These are phyloP conservation scores for Rhizopus stolonifer DNA, from an alignment of 371 early-diverging fungal genomes.

Conservation along the genomic window DNA sequence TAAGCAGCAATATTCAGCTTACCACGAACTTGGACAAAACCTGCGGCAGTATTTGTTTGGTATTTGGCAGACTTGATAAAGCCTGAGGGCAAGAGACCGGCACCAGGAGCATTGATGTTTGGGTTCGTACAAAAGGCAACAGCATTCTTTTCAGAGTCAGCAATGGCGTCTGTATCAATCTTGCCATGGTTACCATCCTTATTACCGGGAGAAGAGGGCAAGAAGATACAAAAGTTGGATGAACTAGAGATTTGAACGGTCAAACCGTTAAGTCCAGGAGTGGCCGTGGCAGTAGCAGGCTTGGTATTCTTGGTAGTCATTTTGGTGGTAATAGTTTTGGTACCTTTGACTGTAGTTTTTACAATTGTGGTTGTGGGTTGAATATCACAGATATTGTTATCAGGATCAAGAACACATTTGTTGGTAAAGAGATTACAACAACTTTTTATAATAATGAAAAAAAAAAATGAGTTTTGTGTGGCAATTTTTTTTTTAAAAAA, in stretches of 20 bases:
- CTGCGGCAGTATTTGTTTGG: slow-evolving; percentile 18
- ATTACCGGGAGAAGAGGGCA: slow-evolving; percentile 38
- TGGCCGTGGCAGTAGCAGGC: slow-evolving; percentile 2
- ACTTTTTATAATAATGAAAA: neutral
- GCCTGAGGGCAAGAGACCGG: slow-evolving; percentile 37
- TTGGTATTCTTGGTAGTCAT: slow-evolving; percentile 6
- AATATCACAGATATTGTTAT: slow-evolving; percentile 23
- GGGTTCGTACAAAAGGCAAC: slow-evolving; percentile 30
- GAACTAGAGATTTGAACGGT: slow-evolving; percentile 19
- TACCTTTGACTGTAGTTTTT: slow-evolving; percentile 8
- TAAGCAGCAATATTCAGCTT: slow-evolving; percentile 33
- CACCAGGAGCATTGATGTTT: slow-evolving; percentile 26
- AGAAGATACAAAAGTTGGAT: slow-evolving; percentile 39
- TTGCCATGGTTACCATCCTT: slow-evolving; percentile 12
- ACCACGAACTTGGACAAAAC: slow-evolving; percentile 48
- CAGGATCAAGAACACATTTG: slow-evolving; percentile 26
- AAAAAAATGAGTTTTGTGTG: neutral
- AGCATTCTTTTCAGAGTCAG: slow-evolving; percentile 26
- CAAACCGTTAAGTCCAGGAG: slow-evolving; percentile 4
- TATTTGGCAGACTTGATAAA: slow-evolving; percentile 31
- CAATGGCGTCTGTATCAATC: slow-evolving; percentile 24
- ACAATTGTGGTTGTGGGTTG: slow-evolving; percentile 14
- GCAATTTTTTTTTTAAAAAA: neutral
- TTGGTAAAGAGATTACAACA: slow-evolving; percentile 26
- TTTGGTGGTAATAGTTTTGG: slow-evolving; percentile 11